Evolutionary conservation across 352 stramenopile genomes (phyloP).

Genomic region (Phytopythium cucurbitacearum): DNA sequence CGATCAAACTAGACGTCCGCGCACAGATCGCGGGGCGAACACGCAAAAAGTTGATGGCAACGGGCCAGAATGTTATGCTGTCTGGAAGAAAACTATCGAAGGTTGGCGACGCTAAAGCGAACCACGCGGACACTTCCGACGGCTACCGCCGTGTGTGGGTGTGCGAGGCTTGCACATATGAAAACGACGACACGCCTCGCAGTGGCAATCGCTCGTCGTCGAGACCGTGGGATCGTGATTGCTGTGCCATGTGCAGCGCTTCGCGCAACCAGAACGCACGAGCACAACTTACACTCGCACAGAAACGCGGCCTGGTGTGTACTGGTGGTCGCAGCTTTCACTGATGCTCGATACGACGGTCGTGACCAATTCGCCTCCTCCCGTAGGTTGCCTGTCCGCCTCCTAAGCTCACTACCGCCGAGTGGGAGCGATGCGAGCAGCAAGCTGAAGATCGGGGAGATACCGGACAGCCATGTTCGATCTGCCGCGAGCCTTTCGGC

Average conservation of each 20-base stretch:
- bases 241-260: conserved; percentile 45
- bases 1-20: conserved; percentile 41
- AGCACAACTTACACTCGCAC: conserved; percentile 47
- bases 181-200: conserved; percentile 42
- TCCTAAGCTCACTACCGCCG: conserved; percentile 54
- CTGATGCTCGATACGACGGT: background rate
- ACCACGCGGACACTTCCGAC: background rate
- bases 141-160: conserved; percentile 69
- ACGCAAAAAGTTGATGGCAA: background rate
- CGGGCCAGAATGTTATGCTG: background rate
- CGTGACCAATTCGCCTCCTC: background rate
- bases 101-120: background rate
- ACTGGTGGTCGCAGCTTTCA: no score
- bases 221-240: conserved; percentile 12
- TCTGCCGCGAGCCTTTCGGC: conserved; percentile 74
- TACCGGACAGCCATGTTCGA: conserved; percentile 64
- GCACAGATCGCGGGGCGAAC: conserved; percentile 3
- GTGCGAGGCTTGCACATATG: conserved; percentile 74
- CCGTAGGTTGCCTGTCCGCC: conserved; percentile 39
- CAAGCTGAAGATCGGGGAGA: conserved; percentile 62
- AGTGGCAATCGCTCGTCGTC: conserved; percentile 1
- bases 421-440: conserved; percentile 74
- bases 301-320: conserved; percentile 63
- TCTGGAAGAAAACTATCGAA: background rate
- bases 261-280: conserved; percentile 23